Evolutionary conservation across 495 filamentous ascomycete species (phyloP).

Genomic region (Delitschia confertaspora): DNA sequence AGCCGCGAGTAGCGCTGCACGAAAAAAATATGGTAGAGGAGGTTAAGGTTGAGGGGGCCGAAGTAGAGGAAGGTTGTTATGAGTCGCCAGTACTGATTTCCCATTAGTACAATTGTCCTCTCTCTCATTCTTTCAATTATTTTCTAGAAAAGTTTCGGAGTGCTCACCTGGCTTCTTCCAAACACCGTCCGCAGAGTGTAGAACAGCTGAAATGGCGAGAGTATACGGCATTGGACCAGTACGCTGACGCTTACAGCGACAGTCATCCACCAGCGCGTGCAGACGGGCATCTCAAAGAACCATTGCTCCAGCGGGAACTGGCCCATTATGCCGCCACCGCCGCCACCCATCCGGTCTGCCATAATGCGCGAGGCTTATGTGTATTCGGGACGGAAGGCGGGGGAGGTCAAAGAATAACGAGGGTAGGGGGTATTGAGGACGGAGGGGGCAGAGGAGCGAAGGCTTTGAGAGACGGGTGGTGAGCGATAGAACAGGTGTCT

Average conservation of each 20-base stretch:
- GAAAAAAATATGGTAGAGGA: slow-evolving; percentile 98
- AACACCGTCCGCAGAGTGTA: slow-evolving; percentile 93
- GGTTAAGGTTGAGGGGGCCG: slow-evolving; percentile 84
- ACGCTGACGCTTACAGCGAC: slow-evolving; percentile 83
- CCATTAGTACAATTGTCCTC: neutral
- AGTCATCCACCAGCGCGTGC: slow-evolving; percentile 92
- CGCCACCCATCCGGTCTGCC: slow-evolving; percentile 59
- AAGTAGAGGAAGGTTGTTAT: slow-evolving; percentile 95
- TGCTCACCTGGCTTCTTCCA: slow-evolving; percentile 67
- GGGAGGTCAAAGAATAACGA: neutral
- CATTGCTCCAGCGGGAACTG: slow-evolving; percentile 87
- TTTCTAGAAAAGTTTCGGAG: neutral
- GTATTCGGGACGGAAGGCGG: neutral
- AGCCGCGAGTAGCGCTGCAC: slow-evolving; percentile 92
- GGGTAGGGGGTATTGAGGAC: neutral
- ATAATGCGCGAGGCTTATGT: slow-evolving; percentile 35
- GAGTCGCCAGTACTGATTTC: slow-evolving; percentile 80
- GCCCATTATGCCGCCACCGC: slow-evolving; percentile 46
- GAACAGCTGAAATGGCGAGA: slow-evolving; percentile 89
- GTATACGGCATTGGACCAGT: slow-evolving; percentile 82
- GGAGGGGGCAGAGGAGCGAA: neutral
- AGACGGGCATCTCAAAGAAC: slow-evolving; percentile 97
- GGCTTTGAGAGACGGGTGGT: neutral
- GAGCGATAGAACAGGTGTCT: slow-evolving; percentile 8
- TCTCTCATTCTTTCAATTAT: neutral